Base-by-base conservation (phyloP, 257 asterid genomes). In the Nemophila menziesii region DNA sequence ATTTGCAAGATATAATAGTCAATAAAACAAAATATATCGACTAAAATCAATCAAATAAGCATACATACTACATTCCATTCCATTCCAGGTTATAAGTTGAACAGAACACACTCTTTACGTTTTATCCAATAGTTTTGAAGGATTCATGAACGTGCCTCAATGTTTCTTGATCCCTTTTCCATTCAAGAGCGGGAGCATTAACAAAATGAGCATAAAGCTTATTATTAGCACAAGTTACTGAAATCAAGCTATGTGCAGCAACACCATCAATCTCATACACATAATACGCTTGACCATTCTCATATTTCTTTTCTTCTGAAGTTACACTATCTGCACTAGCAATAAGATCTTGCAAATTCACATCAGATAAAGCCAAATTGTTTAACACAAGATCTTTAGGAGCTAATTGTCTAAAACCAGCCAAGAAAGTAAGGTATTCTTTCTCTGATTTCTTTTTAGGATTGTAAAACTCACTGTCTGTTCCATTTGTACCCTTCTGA, bases 171-270 rank as follows among this genome's bases (percentile, higher is more conserved):
- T 89, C 95, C 49, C 54, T 67, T 2, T 77, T 76, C 98, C 98
- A 89, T 0, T 89, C 96, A 0, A 76, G 77, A 13, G 72, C 48
- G 0, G 96, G 96, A 33, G 94, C 96, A 36, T 84, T 89, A 2
- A 81, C 98, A 33, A 90, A 90, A 48, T 89, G 98, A 21, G 98
- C 95, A 62, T 84, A 89, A 16, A 89, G 64, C 71, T 89, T 89
- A 14, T 89, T 89, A 17, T 71, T 89, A 3, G 95, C 87, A 48
- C 98, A 89, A 4, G 98, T 89, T 1, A 89, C 95, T 1, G 92
- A 63, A 12, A 89, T 80, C 80, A 89, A 56, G 70, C 98, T 84
- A 41, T 89, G 98, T 0, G 72, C 87, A 3, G 68, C 73, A 10
- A 46, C 45, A 19, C 94, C 94, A 20, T 81, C 77, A 27, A 90